Evolutionary conservation across 1,284 basidiomycete genomes (phyloP), one percentile per base, ranked within the genome.

Genomic region (Serendipita sp.): DNA sequence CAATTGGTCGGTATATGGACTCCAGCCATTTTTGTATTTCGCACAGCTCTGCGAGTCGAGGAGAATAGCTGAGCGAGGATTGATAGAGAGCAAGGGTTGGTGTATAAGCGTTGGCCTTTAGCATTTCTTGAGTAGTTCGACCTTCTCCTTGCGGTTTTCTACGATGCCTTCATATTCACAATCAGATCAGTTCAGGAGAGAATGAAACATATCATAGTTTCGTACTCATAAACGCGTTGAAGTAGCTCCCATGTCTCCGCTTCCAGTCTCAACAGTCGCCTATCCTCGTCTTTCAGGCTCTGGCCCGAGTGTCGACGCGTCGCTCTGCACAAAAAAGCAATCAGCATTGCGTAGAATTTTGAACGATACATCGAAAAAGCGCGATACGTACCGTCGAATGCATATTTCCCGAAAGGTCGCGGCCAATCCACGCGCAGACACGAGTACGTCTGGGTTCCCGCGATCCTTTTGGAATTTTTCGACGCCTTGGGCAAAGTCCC

Each of bases 1-100:
- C 74, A 0, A 82, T 78, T 1, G 75, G 63, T 0, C 83, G 80
- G 0, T 86, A 84, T 0, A 79, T 85, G 49, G 87, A 84, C 66
- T 90, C 86, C 4, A 91, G 76, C 89, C 89, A 92, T 70, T 91
- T 88, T 15, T 87, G 80, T 2, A 91, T 83, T 47, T 87, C 82
- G 45, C 88, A 77, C 53, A 92, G 85, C 65, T 91, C 80, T 12
- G 80, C 66, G 62, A 93, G 75, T 29, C 82, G 73, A 13, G 81
- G 79, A 0, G 82, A 84, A 12, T 79, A 73, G 49, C 76, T 70
- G 76, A 91, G 80, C 60, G 88, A 80, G 1, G 82, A 78, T 69
- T 88, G 82, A 0, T 85, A 86, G 45, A 93, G 78, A 0, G 82
- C 81, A 13, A 82, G 78, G 0, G 86, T 83, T 0, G 91, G 88